Percentiles rank a stretch among this genome's conserved stretches.
phyloP scores from a whole-genome alignment of 345 rosid genomes.

The Gossypium bickii region DNA sequence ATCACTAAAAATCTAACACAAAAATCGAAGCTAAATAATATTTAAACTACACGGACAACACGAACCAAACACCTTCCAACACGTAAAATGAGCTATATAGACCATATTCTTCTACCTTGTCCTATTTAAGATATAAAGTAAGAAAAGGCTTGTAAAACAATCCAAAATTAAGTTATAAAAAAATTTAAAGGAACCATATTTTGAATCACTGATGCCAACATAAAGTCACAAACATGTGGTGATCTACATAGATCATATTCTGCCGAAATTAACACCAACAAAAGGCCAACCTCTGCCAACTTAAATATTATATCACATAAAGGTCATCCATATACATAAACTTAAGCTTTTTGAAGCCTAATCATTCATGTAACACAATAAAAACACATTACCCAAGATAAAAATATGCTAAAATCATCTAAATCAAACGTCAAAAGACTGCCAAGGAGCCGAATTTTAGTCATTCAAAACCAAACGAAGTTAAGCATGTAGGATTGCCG shows the following conservation, averaged over 20 bases:
- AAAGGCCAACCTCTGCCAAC: background rate
- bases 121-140: background rate
- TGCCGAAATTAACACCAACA: background rate
- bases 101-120: background rate
- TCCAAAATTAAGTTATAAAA: background rate
- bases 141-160: background rate
- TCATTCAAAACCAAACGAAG: background rate
- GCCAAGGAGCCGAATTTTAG: background rate
- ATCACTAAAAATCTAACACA: too few relatives aligned
- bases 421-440: background rate
- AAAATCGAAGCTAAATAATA: background rate
- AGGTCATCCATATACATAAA: background rate
- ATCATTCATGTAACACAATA: background rate
- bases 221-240: background rate
- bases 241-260: background rate
- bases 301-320: background rate
- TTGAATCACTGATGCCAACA: background rate
- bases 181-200: background rate
- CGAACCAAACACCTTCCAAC: background rate
- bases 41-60: background rate
- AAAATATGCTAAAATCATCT: background rate
- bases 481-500: background rate
- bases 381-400: background rate
- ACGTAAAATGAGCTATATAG: background rate
- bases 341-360: background rate